Evolutionary conservation across 1,284 basidiomycete genomes (phyloP), one percentile per base, ranked within the genome.

Genomic region (Abortiporus biennis): DNA sequence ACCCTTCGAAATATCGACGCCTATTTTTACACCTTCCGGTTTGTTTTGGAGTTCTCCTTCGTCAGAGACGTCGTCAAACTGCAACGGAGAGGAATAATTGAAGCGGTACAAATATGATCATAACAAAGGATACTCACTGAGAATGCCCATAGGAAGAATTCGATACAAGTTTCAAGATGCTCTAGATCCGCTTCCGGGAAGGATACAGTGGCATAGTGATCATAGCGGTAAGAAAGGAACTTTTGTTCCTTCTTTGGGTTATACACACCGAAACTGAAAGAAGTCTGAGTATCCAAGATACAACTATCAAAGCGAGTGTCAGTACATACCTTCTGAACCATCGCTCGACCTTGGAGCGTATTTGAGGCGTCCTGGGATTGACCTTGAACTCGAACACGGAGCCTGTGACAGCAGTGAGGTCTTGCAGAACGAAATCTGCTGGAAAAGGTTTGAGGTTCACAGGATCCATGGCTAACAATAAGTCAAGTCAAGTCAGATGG

Each of bases 131-230:
- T 39, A 51, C 61, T 21, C 44, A 72, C 70, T 21, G 68, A 61
- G 49, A 71, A 71, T 15, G 69, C 68, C 68, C 68, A 72, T 24
- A 68, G 58, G 54, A 68, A 69, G 47, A 72, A 72, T 31, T 63
- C 62, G 32, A 71, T 58, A 47, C 68, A 64, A 4, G 68, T 71
- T 8, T 58, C 62, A 24, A 71, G 61, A 39, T 70, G 70, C n/a
- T 53, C 46, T n/a, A 55, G 36, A 49, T 71, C 66, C 21, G 68
- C 69, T 36, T 71, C 65, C 3, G 69, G 65, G 48, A 68, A 71
- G 43, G 61, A 61, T 44, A 71, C 58, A 12, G 64, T 62, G 4
- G 68, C 66, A 43, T 69, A 71, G 3, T 66, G 54, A 40, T 68
- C 68, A 44, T 71, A 71, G 23, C 48, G 41, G 31, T 54, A 49